Evolutionary conservation across 1,284 basidiomycete genomes (phyloP), one percentile per base, ranked within the genome.

Genomic region (Boletellus deceptivus): DNA sequence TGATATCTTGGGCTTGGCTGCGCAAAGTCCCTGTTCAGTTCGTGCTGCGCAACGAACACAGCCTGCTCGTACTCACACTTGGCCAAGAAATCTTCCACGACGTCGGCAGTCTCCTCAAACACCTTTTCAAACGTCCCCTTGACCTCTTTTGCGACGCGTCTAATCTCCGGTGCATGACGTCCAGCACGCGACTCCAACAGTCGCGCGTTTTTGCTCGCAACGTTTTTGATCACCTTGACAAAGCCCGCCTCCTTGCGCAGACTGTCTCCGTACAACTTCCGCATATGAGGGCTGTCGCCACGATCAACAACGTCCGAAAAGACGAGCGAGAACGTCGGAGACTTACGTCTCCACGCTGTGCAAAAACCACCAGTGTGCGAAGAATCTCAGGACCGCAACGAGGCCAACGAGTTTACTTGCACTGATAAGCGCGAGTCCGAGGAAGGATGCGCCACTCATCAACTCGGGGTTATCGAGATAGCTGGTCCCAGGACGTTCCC

Each of bases 221-320:
- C 91, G 49, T 80, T 88, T 72, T 94, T 94, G 68, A 99, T 86
- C 25, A 98, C 95, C 75, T 98, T 97, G 54, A 95, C 93, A 57
- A 98, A 88, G 33, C 96, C 97, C 7, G 94, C 95, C 54, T 98
- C 96, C 67, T 93, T 92, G 55, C 95, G 84, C 17, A 99, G 75
- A 6, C 90, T 86, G 61, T 94, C 85, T 14, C 96, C 96, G 68
- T 98, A 99, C 16, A 98, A 76, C 64, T 92, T 93, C 58, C 83
- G 84, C 96, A 99, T 99, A 70, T 99, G 96, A 18, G 97, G 97
- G 56, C 94, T 96, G 53, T 39, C 50, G 48, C 38, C 27, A 14
- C 31, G 6, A 39, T 48, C 29, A 56, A 39, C 16, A 49, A 38
- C 25, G 10, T 29, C 20, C 46, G 5, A 9, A 31, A 2, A 10